Evolutionary conservation across 2,329 filamentous ascomycete genomes (phyloP).

Genomic region (Seiridium cupressi): DNA sequence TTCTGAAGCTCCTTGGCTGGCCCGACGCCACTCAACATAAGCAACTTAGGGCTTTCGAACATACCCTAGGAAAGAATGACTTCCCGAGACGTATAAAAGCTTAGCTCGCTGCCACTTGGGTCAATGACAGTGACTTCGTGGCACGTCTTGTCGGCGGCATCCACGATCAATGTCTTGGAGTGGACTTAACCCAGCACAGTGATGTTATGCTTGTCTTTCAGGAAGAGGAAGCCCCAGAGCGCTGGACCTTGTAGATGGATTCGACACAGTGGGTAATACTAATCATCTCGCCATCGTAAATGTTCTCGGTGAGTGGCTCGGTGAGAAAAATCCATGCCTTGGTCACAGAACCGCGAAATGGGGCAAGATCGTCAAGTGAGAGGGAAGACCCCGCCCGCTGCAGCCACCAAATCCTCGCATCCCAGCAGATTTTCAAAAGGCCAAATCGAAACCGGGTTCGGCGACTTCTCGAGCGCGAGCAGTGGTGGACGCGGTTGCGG

Average conservation of each 20-base stretch:
- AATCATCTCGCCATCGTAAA: slow-evolving; percentile 53
- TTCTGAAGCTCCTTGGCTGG: slow-evolving; percentile 49
- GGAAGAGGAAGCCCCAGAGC: slow-evolving; percentile 50
- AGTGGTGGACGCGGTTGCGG: no score
- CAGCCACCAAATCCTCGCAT: no score
- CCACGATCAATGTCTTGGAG: slow-evolving; percentile 53
- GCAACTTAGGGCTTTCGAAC: slow-evolving; percentile 63
- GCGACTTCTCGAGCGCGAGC: no score
- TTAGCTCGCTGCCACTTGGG: slow-evolving; percentile 36
- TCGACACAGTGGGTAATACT: slow-evolving; percentile 53
- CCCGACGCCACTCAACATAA: slow-evolving; percentile 65
- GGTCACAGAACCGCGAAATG: slow-evolving; percentile 48
- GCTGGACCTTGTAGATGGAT: slow-evolving; percentile 56
- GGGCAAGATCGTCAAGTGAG: slow-evolving; percentile 43
- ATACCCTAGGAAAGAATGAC: slow-evolving; percentile 50
- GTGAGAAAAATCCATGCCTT: slow-evolving; percentile 54
- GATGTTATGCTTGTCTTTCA: slow-evolving; percentile 54
- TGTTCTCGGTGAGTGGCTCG: slow-evolving; percentile 47
- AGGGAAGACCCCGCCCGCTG: no score
- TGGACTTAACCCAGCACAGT: slow-evolving; percentile 45
- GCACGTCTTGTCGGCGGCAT: slow-evolving; percentile 35
- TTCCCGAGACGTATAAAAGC: slow-evolving; percentile 46
- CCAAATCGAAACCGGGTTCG: no score
- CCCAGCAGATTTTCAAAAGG: no score
- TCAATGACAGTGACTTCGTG: slow-evolving; percentile 47